These are phyloP conservation scores for Ceratocystis smalleyi DNA, from an alignment of 2,329 filamentous ascomycete genomes.

Conservation along the genomic window DNA sequence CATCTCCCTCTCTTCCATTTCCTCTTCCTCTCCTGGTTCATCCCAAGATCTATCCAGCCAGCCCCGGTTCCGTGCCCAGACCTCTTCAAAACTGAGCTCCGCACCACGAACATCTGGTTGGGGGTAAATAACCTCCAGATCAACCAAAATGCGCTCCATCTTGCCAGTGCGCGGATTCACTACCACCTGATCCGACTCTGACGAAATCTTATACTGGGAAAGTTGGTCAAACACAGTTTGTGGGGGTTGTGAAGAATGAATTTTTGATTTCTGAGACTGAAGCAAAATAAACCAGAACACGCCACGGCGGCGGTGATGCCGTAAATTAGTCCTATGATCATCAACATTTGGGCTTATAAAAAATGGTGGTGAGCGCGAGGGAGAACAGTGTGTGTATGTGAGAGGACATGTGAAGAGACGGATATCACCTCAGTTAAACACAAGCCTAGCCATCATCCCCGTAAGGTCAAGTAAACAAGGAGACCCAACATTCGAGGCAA, in stretches of 20 bases:
- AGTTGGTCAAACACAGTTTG: conserved; percentile 28
- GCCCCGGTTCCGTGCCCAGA: conserved; percentile 64
- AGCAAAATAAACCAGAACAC: conserved; percentile 27
- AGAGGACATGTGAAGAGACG: not conserved
- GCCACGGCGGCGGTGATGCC: conserved; percentile 14
- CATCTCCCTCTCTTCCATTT: conserved; percentile 25
- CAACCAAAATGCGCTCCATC: conserved; percentile 73
- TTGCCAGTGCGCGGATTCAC: conserved; percentile 70
- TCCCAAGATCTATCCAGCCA: conserved; percentile 45
- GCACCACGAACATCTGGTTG: conserved; percentile 52
- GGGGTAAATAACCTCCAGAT: conserved; percentile 74
- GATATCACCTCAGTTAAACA: not conserved
- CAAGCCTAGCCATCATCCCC: not conserved
- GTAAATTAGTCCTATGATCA: conserved; percentile 91
- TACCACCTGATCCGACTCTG: conserved; percentile 60
- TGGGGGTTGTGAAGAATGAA: conserved; percentile 12
- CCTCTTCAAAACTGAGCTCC: conserved; percentile 82
- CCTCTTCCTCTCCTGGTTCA: conserved; percentile 24
- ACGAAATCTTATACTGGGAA: conserved; percentile 52
- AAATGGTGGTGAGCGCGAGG: conserved; percentile 18
- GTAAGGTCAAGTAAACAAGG: not conserved
- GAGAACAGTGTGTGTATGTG: not conserved
- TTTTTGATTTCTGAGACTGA: conserved; percentile 38
- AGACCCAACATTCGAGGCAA: conserved; percentile 18
- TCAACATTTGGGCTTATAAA: conserved; percentile 53